Conservation (phyloP, 1,139 yeast species). For the Geotrichum carabidarum region DNA sequence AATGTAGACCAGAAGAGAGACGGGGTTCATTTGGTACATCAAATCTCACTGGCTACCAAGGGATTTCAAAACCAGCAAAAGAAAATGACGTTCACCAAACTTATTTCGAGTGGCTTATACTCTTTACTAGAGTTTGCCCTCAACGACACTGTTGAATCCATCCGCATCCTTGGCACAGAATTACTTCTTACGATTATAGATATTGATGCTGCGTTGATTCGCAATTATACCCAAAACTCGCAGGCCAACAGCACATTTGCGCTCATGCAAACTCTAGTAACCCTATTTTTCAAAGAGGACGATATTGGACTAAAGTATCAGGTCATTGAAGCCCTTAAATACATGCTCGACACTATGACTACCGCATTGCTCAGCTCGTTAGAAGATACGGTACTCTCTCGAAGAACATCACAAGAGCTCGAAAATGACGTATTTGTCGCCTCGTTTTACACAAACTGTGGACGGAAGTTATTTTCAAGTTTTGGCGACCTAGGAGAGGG, state of each 20-base stretch:
- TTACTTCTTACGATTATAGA: constrained; percentile 75
- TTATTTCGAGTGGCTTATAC: constrained; percentile 67
- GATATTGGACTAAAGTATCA: constrained; percentile 75
- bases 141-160: constrained; percentile 44
- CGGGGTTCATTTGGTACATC: constrained; percentile 76
- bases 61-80: constrained; percentile 60
- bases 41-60: constrained; percentile 71
- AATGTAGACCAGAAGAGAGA: constrained; percentile 41
- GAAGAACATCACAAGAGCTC: constrained; percentile 29
- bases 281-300: constrained; percentile 57
- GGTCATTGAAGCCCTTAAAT: constrained; percentile 75
- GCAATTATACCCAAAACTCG: constrained; percentile 21
- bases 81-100: constrained; percentile 56
- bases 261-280: constrained; percentile 45
- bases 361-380: constrained; percentile 21
- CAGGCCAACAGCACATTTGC: constrained; percentile 8
- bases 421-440: constrained; percentile 24
- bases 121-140: constrained; percentile 69
- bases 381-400: constrained; percentile 48
- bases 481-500: constrained; percentile 19
- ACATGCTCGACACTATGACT: constrained; percentile 55
- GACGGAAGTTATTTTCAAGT: constrained; percentile 24
- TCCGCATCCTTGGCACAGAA: constrained; percentile 75
- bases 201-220: constrained; percentile 66
- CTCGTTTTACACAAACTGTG: constrained; percentile 26